Base-by-base conservation (phyloP, 1,284 basidiomycete species). In the Kwoniella shivajii region DNA sequence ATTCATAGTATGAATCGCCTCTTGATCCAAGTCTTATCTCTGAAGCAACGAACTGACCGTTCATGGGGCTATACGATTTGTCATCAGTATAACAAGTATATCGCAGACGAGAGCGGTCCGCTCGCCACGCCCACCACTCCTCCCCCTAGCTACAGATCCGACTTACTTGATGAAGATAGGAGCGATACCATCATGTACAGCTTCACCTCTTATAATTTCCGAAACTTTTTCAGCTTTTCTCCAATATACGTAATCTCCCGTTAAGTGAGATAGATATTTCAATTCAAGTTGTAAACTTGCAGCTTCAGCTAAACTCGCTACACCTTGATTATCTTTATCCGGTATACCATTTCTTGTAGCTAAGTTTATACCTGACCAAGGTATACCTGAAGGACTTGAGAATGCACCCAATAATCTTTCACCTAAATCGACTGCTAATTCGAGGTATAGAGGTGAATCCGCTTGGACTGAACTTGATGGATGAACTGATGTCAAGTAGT, bases 1-100 rank as follows among this genome's bases (percentile, higher is more conserved):
- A 95, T 76, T 97, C 94, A 74, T 96, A 98, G 79, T 88, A 97
- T 4, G 91, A 94, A 77, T 98, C 94, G 22, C 89, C 94, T 29
- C 94, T 84, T 16, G 92, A 94, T 9, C 94, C 94, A 14, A 97
- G 83, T 9, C 94, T 86, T 59, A 98, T 90, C 36, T 88, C 85
- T 20, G 88, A 86, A 10, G 85, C 79, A 31, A 86, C 80, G 67
- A 90, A 95, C 41, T 82, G 80, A 6, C 91, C 92, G 33, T 80
- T 82, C 18, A 84, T 71, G 0, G 86, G 81, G 51, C 89, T 90
- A 55, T 14, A 51, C 10, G 26, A 31, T 36, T 39, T 44, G 18
- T 47, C 46, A 24, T 39, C 6, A 39, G 27, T 29, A 13, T 24
- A 22, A n/a, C 29, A 20, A 26, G 31, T n/a, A 24, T 4, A 22